phyloP scores from a whole-genome alignment of 805 yeast species.

The Groenewaldozyma salmanticensis region DNA sequence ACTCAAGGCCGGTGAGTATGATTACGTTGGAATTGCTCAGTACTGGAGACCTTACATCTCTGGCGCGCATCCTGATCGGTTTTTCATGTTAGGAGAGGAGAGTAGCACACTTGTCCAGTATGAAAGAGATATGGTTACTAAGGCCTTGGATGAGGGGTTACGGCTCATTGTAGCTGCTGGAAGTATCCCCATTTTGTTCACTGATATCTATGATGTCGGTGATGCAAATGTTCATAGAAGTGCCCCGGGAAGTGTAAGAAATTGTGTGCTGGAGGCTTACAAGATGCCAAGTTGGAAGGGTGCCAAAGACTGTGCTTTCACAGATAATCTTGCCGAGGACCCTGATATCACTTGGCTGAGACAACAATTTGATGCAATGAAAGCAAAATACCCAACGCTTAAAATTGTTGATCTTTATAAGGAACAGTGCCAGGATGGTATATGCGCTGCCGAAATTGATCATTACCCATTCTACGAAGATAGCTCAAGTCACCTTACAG shows the following conservation, averaged over 20 bases:
- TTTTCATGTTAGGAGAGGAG: conserved; percentile 1
- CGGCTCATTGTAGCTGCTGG: conserved; percentile 1
- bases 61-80: conserved; percentile 2
- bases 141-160: background rate
- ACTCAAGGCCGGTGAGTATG: background rate
- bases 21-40: background rate
- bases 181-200: background rate
- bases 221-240: background rate
- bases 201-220: background rate
- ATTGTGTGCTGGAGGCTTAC: background rate
- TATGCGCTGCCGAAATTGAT: background rate
- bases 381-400: background rate
- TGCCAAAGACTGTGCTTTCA: background rate
- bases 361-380: background rate
- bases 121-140: background rate
- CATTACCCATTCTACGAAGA: background rate
- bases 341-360: background rate
- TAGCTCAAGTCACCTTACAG: background rate
- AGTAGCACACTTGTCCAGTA: background rate
- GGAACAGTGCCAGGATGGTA: background rate
- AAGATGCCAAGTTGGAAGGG: background rate
- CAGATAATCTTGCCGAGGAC: background rate
- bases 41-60: conserved; percentile 2
- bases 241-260: background rate
- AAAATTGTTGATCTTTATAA: background rate